These are phyloP conservation scores for Sugiyamaella valdiviana DNA, from an alignment of 805 yeast genomes.

Conservation along the genomic window DNA sequence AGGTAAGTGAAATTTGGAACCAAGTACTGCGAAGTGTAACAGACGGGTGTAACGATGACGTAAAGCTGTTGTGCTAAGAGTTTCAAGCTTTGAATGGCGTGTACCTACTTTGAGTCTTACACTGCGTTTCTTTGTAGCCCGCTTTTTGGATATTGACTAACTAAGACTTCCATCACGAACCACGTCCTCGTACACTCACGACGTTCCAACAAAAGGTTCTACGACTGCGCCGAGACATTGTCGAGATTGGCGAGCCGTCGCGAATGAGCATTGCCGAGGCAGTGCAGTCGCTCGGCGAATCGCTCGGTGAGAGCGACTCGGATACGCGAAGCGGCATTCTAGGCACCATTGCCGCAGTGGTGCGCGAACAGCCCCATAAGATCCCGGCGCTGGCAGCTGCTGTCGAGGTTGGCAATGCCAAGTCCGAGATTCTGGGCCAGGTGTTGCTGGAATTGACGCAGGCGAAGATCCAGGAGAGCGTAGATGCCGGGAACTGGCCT, in stretches of 20 bases:
- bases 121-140: too few relatives aligned
- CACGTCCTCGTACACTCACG: background rate
- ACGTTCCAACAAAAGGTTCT: conserved; percentile 2
- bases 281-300: conserved; percentile 32
- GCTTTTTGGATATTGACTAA: background rate
- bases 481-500: conserved; percentile 50
- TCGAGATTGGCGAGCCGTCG: conserved; percentile 56
- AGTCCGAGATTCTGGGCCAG: conserved; percentile 59
- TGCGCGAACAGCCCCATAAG: conserved; percentile 88
- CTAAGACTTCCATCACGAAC: background rate
- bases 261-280: conserved; percentile 21
- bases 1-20: background rate
- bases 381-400: conserved; percentile 64
- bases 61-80: too few relatives aligned
- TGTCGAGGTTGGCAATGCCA: conserved; percentile 58
- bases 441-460: conserved; percentile 65
- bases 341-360: conserved; percentile 59
- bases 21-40: background rate
- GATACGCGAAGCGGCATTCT: conserved; percentile 58
- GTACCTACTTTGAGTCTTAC: too few relatives aligned
- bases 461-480: conserved; percentile 50
- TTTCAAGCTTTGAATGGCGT: too few relatives aligned
- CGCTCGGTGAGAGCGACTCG: conserved; percentile 40
- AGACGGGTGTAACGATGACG: too few relatives aligned
- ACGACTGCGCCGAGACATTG: conserved; percentile 37